Conservation (phyloP, 306 rosid species). For the Vigna hirtella region DNA sequence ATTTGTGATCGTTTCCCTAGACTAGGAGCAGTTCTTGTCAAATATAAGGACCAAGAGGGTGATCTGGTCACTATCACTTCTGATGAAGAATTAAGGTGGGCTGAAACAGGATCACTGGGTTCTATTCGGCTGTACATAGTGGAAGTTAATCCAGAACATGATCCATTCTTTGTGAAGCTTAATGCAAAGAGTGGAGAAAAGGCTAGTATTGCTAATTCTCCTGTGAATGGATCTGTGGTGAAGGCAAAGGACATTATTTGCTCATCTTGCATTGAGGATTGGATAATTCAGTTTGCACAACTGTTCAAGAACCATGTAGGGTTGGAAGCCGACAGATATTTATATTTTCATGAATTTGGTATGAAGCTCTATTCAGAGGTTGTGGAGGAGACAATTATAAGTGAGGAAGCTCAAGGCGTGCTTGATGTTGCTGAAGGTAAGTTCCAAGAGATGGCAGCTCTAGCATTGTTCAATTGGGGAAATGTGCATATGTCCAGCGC, state of each 20-base stretch:
- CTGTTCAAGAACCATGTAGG: slow-evolving; percentile 79
- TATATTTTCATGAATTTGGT: slow-evolving; percentile 87
- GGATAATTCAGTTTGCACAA: slow-evolving; percentile 84
- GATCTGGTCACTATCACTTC: slow-evolving; percentile 89
- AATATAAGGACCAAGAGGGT: slow-evolving; percentile 88
- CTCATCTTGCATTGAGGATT: slow-evolving; percentile 84
- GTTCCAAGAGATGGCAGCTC: slow-evolving; percentile 95
- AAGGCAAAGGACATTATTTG: slow-evolving; percentile 56
- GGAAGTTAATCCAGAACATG: slow-evolving; percentile 68
- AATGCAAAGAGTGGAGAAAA: slow-evolving; percentile 39
- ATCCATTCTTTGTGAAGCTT: slow-evolving; percentile 63
- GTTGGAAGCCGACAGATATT: slow-evolving; percentile 72
- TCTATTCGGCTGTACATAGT: slow-evolving; percentile 73
- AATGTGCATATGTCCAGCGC: slow-evolving; percentile 88
- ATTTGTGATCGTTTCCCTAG: slow-evolving; percentile 70
- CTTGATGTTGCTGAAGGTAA: slow-evolving; percentile 75
- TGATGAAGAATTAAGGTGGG: slow-evolving; percentile 82
- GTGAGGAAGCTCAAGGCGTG: slow-evolving; percentile 85
- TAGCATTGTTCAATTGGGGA: slow-evolving; percentile 96
- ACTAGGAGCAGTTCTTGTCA: slow-evolving; percentile 73
- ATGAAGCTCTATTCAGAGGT: slow-evolving; percentile 92
- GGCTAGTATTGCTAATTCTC: slow-evolving; percentile 36
- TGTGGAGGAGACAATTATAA: slow-evolving; percentile 83
- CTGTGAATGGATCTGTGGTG: slow-evolving; percentile 54
- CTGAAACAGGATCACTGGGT: slow-evolving; percentile 72